Percentiles rank a stretch among this genome's conserved stretches.
These are phyloP conservation scores for Saprolegnia diclina DNA, from an alignment of 352 stramenopile species.

Conservation along the genomic window DNA sequence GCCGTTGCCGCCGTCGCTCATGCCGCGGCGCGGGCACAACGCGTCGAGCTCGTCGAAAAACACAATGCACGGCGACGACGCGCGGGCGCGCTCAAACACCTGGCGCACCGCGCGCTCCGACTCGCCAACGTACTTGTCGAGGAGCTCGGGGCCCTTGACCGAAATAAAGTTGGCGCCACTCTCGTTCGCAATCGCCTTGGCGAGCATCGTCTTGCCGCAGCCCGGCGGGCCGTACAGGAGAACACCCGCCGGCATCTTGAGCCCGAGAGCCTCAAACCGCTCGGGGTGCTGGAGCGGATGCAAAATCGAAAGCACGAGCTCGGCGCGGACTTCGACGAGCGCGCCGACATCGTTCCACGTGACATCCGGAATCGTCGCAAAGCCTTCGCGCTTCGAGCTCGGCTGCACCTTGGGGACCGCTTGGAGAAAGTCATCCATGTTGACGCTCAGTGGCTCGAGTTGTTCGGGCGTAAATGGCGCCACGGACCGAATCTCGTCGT, in stretches of 20 bases:
- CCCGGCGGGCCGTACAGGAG: constrained; percentile 97
- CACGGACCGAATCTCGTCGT: constrained; percentile 56
- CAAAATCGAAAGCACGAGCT: constrained; percentile 94
- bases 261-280: constrained; percentile 90
- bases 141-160: constrained; percentile 97
- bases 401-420: constrained; percentile 97
- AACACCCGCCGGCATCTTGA: constrained; percentile 95
- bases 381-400: constrained; percentile 97
- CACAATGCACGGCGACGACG: constrained; percentile 97
- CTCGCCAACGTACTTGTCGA: constrained; percentile 99
- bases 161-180: constrained; percentile 98
- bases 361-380: constrained; percentile 97
- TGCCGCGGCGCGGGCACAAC: constrained; percentile 87
- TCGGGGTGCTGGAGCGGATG: constrained; percentile 97
- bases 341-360: constrained; percentile 98
- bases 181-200: constrained; percentile 98
- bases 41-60: constrained; percentile 99
- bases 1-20: constrained; percentile 66
- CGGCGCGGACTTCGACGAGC: constrained; percentile 88
- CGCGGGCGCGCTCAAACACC: constrained; percentile 97
- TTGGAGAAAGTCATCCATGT: constrained; percentile 95
- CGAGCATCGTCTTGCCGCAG: constrained; percentile 98
- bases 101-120: constrained; percentile 93
- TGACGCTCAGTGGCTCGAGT: constrained; percentile 90
- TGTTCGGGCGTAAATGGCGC: constrained; percentile 86